phyloP scores from a whole-genome alignment of 805 yeast species.

The Myxozyma neotropica region DNA sequence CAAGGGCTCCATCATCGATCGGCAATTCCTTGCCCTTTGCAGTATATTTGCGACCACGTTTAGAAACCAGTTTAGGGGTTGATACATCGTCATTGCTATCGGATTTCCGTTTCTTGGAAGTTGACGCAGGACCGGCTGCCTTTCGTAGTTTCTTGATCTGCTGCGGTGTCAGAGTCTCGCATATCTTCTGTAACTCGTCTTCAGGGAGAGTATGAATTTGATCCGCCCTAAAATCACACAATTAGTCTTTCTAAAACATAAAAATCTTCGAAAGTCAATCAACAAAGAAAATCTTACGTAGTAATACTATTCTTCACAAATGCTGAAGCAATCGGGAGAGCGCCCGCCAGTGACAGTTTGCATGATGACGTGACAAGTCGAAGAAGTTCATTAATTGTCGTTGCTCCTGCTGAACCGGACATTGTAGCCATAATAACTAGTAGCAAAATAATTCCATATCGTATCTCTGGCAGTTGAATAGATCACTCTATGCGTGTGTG shows the following conservation, averaged over 20 bases:
- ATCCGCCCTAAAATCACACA: slow-evolving; percentile 6
- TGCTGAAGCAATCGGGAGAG: slow-evolving; percentile 27
- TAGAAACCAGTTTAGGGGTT: not conserved
- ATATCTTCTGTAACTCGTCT: slow-evolving; percentile 18
- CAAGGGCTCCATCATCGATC: slow-evolving; percentile 12
- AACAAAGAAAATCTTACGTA: slow-evolving; percentile 11
- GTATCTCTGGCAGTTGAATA: too few species aligned
- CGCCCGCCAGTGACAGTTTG: slow-evolving; percentile 19
- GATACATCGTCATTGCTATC: not conserved
- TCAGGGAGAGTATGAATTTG: slow-evolving; percentile 4
- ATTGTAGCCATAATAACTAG: not conserved
- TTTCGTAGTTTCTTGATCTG: slow-evolving; percentile 15
- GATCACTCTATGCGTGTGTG: too few species aligned
- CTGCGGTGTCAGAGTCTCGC: slow-evolving; percentile 8
- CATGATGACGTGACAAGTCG: slow-evolving; percentile 23
- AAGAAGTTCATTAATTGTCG: slow-evolving; percentile 22
- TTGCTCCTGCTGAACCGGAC: not conserved
- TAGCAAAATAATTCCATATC: too few species aligned
- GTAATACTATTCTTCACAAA: slow-evolving; percentile 15
- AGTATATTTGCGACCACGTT: slow-evolving; percentile 4
- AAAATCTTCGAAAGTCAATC: too few species aligned
- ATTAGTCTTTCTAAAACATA: not conserved
- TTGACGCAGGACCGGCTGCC: not conserved
- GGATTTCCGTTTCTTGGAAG: not conserved
- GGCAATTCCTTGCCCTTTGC: not conserved